Evolutionary conservation across 169 alveolate species (phyloP), one percentile per base, ranked within the genome.

Genomic region (Plasmodium ovale): DNA sequence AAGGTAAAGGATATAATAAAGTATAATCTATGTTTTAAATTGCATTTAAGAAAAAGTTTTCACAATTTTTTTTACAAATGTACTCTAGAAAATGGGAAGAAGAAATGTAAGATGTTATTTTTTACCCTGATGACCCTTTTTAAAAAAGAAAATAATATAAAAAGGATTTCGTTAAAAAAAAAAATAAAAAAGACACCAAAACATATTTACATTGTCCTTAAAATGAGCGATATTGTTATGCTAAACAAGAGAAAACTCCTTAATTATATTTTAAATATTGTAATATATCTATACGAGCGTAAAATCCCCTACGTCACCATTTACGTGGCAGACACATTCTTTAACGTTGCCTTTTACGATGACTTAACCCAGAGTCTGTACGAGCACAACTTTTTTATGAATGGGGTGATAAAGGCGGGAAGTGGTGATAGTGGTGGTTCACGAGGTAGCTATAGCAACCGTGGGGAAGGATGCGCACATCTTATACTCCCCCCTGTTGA

Each of bases 201-300:
- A 37, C 88, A 74, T 49, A 29, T 74, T 14, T 74, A 74, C 29
- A 74, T 74, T 44, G 67, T 74, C 7, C 44, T 74, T n/a, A 74
- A 74, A 74, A 53, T 39, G 16, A 74, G 33, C 25, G 88, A 74
- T 44, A 37, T 74, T 42, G 31, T 74, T 42, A 74, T 74, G n/a
- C 37, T 74, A 14, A 27, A 54, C 14, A 54, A 64, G 21, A 62
- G 16, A 2, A 74, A 74, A 74, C 44, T 74, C 29, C 12, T 68
- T 23, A 35, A 65, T 23, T 62, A 74, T 54, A 31, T 74, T 7
- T 25, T 74, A 14, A 64, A 60, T 47, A 74, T 74, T 42, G 19
- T 65, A 25, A 62, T 60, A 21, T 74, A 33, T 23, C 39, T 74
- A 25, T 74, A 74, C 47, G 88, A 74, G 14, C 53, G 21, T 19